Conservation (phyloP, 106 monocot species). For the Acanthochlamys bracteata region DNA sequence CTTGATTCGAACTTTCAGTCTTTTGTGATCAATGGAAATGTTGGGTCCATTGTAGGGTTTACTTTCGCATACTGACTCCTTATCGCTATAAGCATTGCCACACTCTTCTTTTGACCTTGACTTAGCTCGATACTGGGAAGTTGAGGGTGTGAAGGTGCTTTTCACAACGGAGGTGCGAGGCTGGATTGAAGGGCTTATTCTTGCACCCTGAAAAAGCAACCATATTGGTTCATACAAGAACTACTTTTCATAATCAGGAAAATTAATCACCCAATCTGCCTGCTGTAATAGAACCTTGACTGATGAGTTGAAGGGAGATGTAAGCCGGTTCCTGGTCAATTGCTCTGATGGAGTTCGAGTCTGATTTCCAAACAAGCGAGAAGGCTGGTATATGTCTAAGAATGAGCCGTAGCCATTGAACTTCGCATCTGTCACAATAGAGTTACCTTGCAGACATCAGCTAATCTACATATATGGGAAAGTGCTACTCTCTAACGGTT, state of each 20-base stretch:
- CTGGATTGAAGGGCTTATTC: slow-evolving; percentile 13
- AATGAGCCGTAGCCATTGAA: slow-evolving; percentile 79
- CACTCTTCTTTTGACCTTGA: slow-evolving; percentile 1
- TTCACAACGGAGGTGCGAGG: background rate
- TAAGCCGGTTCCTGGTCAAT: slow-evolving; percentile 12
- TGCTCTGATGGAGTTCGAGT: slow-evolving; percentile 29
- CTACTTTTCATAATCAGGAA: background rate
- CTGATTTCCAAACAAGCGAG: slow-evolving; percentile 28
- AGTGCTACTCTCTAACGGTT: background rate
- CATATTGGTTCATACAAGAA: background rate
- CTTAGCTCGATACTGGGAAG: background rate
- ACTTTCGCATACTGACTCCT: slow-evolving; percentile 6
- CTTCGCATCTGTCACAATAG: slow-evolving; percentile 44
- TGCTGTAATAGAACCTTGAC: slow-evolving; percentile 26
- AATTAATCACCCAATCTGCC: background rate
- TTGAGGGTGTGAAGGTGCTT: background rate
- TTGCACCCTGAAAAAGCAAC: slow-evolving; percentile 7
- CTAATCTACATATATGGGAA: background rate
- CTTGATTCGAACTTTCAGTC: slow-evolving; percentile 80
- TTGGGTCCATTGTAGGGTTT: slow-evolving; percentile 10
- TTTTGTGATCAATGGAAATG: slow-evolving; percentile 37
- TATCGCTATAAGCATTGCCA: slow-evolving; percentile 2
- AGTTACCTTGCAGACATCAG: slow-evolving; percentile 8
- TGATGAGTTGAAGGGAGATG: slow-evolving; percentile 23
- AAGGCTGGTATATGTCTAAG: slow-evolving; percentile 45